These are phyloP conservation scores for Populus alba DNA, from an alignment of 345 rosid genomes.

Conservation along the genomic window DNA sequence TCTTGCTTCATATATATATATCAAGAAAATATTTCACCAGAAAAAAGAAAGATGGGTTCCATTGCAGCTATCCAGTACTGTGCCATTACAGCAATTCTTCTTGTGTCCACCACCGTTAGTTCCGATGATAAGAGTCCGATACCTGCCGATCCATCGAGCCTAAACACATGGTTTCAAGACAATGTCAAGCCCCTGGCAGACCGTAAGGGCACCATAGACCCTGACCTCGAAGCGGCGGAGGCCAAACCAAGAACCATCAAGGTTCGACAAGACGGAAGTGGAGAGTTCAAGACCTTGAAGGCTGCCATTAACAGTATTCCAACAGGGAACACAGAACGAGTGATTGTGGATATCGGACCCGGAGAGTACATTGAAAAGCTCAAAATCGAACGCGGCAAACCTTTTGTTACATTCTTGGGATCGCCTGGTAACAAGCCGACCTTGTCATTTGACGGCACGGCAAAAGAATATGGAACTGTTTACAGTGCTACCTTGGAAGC, in stretches of 20 bases:
- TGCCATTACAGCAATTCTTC: not conserved
- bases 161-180: constrained; percentile 38
- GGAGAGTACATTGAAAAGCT: constrained; percentile 59
- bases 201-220: constrained; percentile 44
- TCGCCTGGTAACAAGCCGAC: constrained; percentile 34
- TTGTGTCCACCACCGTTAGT: not conserved
- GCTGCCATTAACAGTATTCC: constrained; percentile 56
- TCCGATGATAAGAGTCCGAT: constrained; percentile 30
- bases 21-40: not conserved
- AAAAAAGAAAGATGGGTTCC: not conserved
- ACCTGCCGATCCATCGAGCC: constrained; percentile 30
- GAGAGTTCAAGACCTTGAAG: constrained; percentile 43
- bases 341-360: constrained; percentile 45
- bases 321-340: constrained; percentile 40
- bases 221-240: constrained; percentile 47
- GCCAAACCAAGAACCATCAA: constrained; percentile 28
- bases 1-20: too few species aligned
- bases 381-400: constrained; percentile 36
- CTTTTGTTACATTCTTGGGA: constrained; percentile 55
- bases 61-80: not conserved
- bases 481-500: constrained; percentile 60
- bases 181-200: constrained; percentile 31
- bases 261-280: constrained; percentile 47
- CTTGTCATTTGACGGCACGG: constrained; percentile 44
- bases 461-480: constrained; percentile 52